These are phyloP conservation scores for Lecanosticta acicola DNA, from an alignment of 2,329 filamentous ascomycete species.

Conservation along the genomic window DNA sequence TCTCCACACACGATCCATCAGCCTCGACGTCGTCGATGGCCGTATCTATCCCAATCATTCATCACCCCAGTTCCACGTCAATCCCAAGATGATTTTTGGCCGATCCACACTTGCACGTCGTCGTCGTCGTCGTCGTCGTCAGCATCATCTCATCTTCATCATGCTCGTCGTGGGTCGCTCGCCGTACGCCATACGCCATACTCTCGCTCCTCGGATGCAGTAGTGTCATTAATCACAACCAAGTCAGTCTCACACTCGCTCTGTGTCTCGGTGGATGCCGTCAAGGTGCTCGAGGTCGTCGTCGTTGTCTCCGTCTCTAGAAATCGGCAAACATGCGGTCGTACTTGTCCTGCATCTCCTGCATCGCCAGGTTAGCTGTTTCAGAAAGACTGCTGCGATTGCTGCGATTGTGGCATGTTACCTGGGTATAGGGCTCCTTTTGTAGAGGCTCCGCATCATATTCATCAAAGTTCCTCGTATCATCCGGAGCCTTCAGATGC, in stretches of 20 bases:
- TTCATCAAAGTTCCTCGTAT: constrained; percentile 74
- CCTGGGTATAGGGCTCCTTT: constrained; percentile 60
- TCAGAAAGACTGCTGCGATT: not conserved
- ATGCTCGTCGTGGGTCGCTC: not conserved
- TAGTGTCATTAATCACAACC: constrained; percentile 14
- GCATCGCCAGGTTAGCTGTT: not conserved
- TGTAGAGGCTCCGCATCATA: constrained; percentile 71
- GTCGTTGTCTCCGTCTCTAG: constrained; percentile 37
- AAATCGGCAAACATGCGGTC: constrained; percentile 69
- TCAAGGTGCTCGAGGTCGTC: constrained; percentile 4
- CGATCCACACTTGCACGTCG: not conserved
- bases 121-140: not conserved
- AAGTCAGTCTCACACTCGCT: constrained; percentile 5
- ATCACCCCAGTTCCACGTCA: no score
- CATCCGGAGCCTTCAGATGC: constrained; percentile 65
- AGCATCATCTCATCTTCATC: not conserved
- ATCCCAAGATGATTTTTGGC: no score
- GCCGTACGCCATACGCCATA: constrained; percentile 16
- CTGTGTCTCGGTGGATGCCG: constrained; percentile 1
- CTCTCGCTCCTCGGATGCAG: constrained; percentile 10
- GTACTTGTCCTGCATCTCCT: constrained; percentile 62
- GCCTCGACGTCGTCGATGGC: no score
- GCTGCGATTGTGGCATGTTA: constrained; percentile 9
- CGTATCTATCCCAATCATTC: no score
- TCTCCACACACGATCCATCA: no score